Evolutionary conservation across 164 flowering plant species (phyloP), one percentile per base, ranked within the genome.

Genomic region (Aristolochia contorta): DNA sequence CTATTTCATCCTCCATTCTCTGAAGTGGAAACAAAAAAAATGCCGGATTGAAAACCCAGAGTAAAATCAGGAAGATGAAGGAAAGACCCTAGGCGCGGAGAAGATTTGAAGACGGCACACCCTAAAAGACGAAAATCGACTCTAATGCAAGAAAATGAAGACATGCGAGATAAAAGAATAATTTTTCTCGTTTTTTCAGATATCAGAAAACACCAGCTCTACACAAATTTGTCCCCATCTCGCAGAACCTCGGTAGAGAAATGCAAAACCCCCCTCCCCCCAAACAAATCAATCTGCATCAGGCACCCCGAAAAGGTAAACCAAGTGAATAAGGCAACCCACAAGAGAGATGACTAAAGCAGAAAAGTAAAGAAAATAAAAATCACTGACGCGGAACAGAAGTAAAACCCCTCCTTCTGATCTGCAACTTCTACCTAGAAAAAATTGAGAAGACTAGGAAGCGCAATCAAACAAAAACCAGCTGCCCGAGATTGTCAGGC

Each of bases 1-100:
- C 91, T 87, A 82, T 24, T 53, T 53, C 84, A 64, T 69, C 27
- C 49, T 48, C 57, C 49, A 23, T 50, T 55, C 30, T 45, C 10
- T 14, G 16, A 25, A 58, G 49, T 18, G 23, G 8, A 22, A 25
- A 51, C 16, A 45, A 41, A 30, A 18, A 9, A 43, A 21, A 55
- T 25, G 1, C 13, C 47, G 33, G n/a, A 33, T 30, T 45, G n/a
- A 56, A 59, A 4, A 48, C 16, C 23, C 4, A 47, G 37, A 51
- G 3, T 37, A 14, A 53, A 43, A 43, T 53, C 49, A 54, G 22
- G 24, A 61, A 12, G 43, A 37, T 37, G 12, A 37, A 10, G 43
- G 43, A 37, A 37, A 37, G 43, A 37, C 43, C 7, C 43, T 1
- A 37, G 43, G 12, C 5, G 43, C 1, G 43, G 12, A 37, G 43